Evolutionary conservation across 495 filamentous ascomycete genomes (phyloP).

Genomic region (Neurospora africana): DNA sequence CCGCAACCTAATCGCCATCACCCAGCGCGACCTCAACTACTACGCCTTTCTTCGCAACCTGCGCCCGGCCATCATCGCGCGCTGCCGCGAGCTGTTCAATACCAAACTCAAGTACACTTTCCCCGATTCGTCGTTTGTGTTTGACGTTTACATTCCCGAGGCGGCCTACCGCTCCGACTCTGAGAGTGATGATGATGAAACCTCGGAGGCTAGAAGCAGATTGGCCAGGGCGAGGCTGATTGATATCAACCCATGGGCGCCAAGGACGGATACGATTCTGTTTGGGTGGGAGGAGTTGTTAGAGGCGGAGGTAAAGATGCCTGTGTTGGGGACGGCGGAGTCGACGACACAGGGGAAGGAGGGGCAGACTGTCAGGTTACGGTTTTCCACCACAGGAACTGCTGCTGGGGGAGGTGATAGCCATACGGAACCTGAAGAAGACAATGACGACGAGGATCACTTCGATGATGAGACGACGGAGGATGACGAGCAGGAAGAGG

Average conservation of each 20-base stretch:
- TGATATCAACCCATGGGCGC: slow-evolving; percentile 94
- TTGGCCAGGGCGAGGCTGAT: slow-evolving; percentile 64
- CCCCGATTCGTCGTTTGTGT: slow-evolving; percentile 71
- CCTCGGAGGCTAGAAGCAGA: background rate
- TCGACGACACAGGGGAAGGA: slow-evolving; percentile 17
- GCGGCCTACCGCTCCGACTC: slow-evolving; percentile 49
- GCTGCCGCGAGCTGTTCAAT: slow-evolving; percentile 60
- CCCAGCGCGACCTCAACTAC: slow-evolving; percentile 82
- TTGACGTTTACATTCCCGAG: slow-evolving; percentile 84
- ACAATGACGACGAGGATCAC: slow-evolving; percentile 14
- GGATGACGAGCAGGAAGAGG: slow-evolving; percentile 43
- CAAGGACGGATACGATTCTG: slow-evolving; percentile 73
- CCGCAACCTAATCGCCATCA: slow-evolving; percentile 66
- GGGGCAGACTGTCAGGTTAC: slow-evolving; percentile 1
- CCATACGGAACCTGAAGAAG: slow-evolving; percentile 1
- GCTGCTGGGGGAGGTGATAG: slow-evolving; percentile 6
- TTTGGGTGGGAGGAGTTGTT: slow-evolving; percentile 89
- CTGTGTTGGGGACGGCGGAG: slow-evolving; percentile 31
- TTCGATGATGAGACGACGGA: slow-evolving; percentile 28
- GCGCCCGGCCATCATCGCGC: slow-evolving; percentile 46
- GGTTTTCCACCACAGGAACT: background rate
- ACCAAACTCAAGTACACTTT: slow-evolving; percentile 62
- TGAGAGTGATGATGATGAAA: slow-evolving; percentile 38
- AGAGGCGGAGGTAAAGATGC: slow-evolving; percentile 47
- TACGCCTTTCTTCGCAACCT: slow-evolving; percentile 70